Conservation (phyloP, 2,329 filamentous ascomycete species). For the Talaromyces rugulosus region DNA sequence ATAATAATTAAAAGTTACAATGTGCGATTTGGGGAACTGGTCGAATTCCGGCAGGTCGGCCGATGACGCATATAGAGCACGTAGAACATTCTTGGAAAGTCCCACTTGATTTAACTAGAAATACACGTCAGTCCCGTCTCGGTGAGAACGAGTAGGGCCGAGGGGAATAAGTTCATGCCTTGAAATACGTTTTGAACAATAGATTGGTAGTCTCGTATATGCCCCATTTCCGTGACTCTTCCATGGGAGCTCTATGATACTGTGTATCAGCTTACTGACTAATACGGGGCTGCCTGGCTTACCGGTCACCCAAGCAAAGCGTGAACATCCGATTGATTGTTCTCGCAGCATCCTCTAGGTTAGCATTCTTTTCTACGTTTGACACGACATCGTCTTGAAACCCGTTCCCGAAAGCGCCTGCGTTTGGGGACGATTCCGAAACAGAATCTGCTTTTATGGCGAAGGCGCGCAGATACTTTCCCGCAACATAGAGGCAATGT, state of each 20-base stretch:
- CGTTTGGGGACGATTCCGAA: slow-evolving; percentile 49
- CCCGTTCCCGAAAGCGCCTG: slow-evolving; percentile 44
- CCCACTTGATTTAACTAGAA: slow-evolving; percentile 71
- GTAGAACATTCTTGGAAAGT: slow-evolving; percentile 86
- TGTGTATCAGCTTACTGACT: not conserved
- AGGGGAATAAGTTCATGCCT: slow-evolving; percentile 38
- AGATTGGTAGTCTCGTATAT: slow-evolving; percentile 94
- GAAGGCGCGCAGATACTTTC: slow-evolving; percentile 80
- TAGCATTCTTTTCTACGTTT: slow-evolving; percentile 72
- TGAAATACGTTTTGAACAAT: slow-evolving; percentile 98
- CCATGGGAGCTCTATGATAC: slow-evolving; percentile 63
- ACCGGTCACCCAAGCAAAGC: slow-evolving; percentile 86
- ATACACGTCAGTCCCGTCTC: slow-evolving; percentile 10
- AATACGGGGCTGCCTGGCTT: slow-evolving; percentile 24
- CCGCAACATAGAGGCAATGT: slow-evolving; percentile 80
- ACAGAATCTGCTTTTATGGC: slow-evolving; percentile 81
- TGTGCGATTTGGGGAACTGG: slow-evolving; percentile 80
- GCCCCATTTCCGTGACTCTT: slow-evolving; percentile 95
- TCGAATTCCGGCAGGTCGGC: slow-evolving; percentile 77
- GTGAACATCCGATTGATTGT: slow-evolving; percentile 90
- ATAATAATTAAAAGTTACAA: slow-evolving; percentile 96
- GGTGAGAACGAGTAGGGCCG: not conserved
- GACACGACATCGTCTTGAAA: slow-evolving; percentile 80
- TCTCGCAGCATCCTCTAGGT: slow-evolving; percentile 84
- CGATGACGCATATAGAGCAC: slow-evolving; percentile 70